Evolutionary conservation across 1,139 yeast genomes (phyloP).

Genomic region (Keqinozyma sinolaborantium): DNA sequence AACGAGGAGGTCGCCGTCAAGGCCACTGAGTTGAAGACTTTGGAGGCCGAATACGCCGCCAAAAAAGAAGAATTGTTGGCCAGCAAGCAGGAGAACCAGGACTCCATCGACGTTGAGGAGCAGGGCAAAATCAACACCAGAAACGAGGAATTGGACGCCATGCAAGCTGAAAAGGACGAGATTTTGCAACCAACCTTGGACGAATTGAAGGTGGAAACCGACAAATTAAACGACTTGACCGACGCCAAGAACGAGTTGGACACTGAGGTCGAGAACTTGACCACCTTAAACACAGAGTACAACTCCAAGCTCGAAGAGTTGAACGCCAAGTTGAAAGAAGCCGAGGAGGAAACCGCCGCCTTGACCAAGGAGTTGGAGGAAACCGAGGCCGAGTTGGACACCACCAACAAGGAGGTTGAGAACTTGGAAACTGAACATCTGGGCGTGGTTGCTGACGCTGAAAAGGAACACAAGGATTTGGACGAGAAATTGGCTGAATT

Average conservation of each 20-base stretch:
- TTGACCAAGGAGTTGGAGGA: slow-evolving; percentile 29
- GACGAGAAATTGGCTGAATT: slow-evolving; percentile 31
- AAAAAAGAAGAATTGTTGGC: slow-evolving; percentile 36
- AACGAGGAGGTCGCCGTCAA: slow-evolving; percentile 35
- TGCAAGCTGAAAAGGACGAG: slow-evolving; percentile 47
- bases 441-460: slow-evolving; percentile 22
- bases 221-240: slow-evolving; percentile 36
- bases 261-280: slow-evolving; percentile 31
- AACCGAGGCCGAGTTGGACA: slow-evolving; percentile 27
- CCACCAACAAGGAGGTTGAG: slow-evolving; percentile 29
- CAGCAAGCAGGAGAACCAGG: slow-evolving; percentile 39
- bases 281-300: slow-evolving; percentile 31
- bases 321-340: slow-evolving; percentile 33
- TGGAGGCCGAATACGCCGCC: slow-evolving; percentile 29
- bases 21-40: slow-evolving; percentile 30
- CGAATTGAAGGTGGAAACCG: slow-evolving; percentile 36
- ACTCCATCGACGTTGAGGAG: slow-evolving; percentile 42
- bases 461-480: slow-evolving; percentile 22
- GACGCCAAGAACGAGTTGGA: slow-evolving; percentile 35
- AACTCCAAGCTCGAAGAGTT: slow-evolving; percentile 31
- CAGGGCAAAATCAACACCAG: slow-evolving; percentile 36
- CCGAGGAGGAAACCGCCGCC: slow-evolving; percentile 36
- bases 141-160: slow-evolving; percentile 38
- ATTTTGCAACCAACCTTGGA: slow-evolving; percentile 38
- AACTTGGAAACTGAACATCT: slow-evolving; percentile 23